Evolutionary conservation across 352 stramenopile species (phyloP), one percentile per base, ranked within the genome.

Genomic region (Pythium grandisporangium): DNA sequence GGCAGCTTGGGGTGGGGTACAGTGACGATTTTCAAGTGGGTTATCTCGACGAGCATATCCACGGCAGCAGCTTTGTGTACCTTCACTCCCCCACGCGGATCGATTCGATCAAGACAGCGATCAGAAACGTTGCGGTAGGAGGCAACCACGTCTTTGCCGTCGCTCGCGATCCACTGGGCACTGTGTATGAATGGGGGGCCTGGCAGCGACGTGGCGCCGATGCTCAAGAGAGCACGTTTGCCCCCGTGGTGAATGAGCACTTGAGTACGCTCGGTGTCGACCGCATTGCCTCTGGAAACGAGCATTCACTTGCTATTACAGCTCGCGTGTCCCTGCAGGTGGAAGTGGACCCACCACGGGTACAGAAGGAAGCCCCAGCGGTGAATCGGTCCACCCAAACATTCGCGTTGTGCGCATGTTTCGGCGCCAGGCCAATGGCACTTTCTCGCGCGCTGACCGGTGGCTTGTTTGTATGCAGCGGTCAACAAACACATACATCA

Each of bases 141-240:
- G 75, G 72, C 3, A 89, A 89, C 34, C 72, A 84, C 39, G 65
- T 83, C 2, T 88, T 72, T 33, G 75, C 75, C 11, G 55, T 85
- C n/a, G 56, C 59, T 2, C 53, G 61, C 7, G 59, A 72, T 35
- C n/a, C n/a, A n/a, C 55, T 57, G 19, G 54, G 51, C 16, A 71
- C 53, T 17, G 67, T 89, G 0, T 84, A 74, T 26, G 75, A 85
- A 37, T 89, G 72, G 75, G 75, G 72, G 1, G 66, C 70, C n/a
- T 81, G 70, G 63, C 58, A 78, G 44, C 58, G 72, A 0, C 63
- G 75, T 14, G 53, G 61, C 4, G 61, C 45, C 1, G 66, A 80
- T 38, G 44, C 55, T 1, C 61, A 70, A n/a, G 75, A 88, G 30
- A 70, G 62, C 20, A 39, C 66, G 1, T 88, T 85, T 37, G 45